Evolutionary conservation across 345 rosid genomes (phyloP).

Genomic region (Salix brachista): DNA sequence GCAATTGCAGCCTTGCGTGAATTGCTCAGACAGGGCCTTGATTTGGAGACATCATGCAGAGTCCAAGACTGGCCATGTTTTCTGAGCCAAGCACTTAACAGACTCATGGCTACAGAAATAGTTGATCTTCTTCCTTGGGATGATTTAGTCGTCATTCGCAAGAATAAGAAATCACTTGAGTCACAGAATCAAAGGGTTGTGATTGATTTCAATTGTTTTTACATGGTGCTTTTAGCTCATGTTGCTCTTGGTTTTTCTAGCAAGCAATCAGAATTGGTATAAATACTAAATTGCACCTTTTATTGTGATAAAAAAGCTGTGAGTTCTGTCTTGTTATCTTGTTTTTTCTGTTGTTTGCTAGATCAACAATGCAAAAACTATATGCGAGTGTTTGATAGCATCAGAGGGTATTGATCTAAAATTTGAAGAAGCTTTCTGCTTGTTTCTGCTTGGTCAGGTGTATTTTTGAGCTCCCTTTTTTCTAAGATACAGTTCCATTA

Average conservation of each 20-base stretch:
- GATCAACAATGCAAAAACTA: conserved; percentile 70
- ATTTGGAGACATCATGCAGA: conserved; percentile 74
- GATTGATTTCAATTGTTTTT: conserved; percentile 74
- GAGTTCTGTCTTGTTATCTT: not conserved
- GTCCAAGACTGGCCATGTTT: conserved; percentile 91
- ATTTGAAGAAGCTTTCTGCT: conserved; percentile 82
- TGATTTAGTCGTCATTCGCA: conserved; percentile 55
- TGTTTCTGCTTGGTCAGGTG: conserved; percentile 89
- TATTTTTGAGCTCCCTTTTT: conserved; percentile 1
- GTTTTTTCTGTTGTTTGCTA: conserved; percentile 17
- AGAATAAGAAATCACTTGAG: conserved; percentile 87
- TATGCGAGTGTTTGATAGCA: conserved; percentile 76
- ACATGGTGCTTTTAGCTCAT: conserved; percentile 69
- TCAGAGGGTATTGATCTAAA: conserved; percentile 84
- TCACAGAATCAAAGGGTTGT: conserved; percentile 90
- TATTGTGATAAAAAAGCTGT: not conserved
- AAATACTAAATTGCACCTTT: conserved; percentile 17
- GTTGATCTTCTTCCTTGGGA: conserved; percentile 93
- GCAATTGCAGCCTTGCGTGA: conserved; percentile 90
- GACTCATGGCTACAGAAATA: conserved; percentile 79
- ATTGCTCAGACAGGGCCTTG: conserved; percentile 87
- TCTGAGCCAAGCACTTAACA: conserved; percentile 64
- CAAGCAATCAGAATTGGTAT: conserved; percentile 76
- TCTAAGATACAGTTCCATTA: conserved; percentile 5
- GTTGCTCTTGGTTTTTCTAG: conserved; percentile 82